Evolutionary conservation across 306 rosid genomes (phyloP).

Genomic region (Castanea crenata): DNA sequence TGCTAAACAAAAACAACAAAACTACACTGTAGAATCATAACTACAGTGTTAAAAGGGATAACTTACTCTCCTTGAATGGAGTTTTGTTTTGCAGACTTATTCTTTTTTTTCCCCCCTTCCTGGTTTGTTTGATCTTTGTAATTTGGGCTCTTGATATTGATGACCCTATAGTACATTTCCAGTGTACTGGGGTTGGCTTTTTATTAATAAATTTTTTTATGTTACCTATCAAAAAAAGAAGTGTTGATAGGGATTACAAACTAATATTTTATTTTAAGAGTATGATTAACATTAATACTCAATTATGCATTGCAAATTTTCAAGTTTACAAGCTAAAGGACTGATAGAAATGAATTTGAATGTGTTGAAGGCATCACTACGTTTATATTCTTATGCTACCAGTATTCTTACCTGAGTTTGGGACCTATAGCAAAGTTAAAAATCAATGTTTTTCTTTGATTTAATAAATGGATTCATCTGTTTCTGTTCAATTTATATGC

Average conservation of each 20-base stretch:
- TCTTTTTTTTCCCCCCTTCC: no score
- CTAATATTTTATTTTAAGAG: background rate
- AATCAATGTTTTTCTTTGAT: constrained; percentile 11
- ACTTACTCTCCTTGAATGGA: no score
- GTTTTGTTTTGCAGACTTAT: no score
- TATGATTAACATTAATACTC: background rate
- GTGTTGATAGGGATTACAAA: background rate
- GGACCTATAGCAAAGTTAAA: background rate
- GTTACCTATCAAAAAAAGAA: no score
- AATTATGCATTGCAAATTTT: background rate
- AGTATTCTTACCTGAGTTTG: background rate
- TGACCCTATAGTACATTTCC: no score
- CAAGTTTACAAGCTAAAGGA: background rate
- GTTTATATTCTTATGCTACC: background rate
- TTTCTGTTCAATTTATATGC: constrained; percentile 35
- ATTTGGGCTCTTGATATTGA: no score
- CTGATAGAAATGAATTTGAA: background rate
- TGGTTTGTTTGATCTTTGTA: no score
- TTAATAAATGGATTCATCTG: constrained; percentile 13
- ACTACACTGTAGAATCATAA: background rate
- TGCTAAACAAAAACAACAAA: background rate
- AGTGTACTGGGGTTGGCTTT: no score
- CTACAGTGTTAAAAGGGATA: no score
- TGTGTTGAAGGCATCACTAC: background rate
- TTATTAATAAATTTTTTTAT: no score